Percentiles rank a stretch among this genome's conserved stretches.
Conservation (phyloP, 23 red algal species). For the Agarophyton chilense region DNA sequence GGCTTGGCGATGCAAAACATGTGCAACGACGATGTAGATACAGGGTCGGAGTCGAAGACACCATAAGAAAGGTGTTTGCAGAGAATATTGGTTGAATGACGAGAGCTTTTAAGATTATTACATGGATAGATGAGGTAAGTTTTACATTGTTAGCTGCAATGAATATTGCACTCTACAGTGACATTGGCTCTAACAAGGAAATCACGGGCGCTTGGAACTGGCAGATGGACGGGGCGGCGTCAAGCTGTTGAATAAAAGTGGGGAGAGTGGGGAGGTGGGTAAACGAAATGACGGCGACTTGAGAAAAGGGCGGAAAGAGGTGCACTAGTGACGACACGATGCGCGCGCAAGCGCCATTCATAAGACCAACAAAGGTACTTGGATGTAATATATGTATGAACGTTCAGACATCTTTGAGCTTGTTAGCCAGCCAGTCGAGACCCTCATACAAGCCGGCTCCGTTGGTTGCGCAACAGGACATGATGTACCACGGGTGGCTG, state of each 20-base stretch:
- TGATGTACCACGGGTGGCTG: slow-evolving; percentile 77
- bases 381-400: neutral
- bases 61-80: too few relatives aligned
- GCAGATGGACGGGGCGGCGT: too few relatives aligned
- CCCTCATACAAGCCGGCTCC: slow-evolving; percentile 89
- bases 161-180: neutral
- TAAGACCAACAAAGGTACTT: neutral
- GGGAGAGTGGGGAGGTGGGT: neutral
- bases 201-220: neutral
- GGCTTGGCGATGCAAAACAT: neutral
- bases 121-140: slow-evolving; percentile 18
- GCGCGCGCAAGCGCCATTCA: neutral
- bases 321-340: neutral
- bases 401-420: slow-evolving; percentile 60
- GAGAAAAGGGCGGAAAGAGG: neutral
- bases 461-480: slow-evolving; percentile 84
- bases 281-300: neutral
- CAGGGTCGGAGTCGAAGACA: too few relatives aligned
- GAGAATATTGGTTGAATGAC: too few relatives aligned
- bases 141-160: slow-evolving; percentile 38
- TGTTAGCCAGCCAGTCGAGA: slow-evolving; percentile 81
- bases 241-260: neutral
- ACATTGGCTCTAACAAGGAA: neutral
- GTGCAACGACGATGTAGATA: neutral
- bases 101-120: too few relatives aligned